These are phyloP conservation scores for Daldinia eschscholtzii DNA, from an alignment of 2,329 filamentous ascomycete genomes.

Conservation along the genomic window DNA sequence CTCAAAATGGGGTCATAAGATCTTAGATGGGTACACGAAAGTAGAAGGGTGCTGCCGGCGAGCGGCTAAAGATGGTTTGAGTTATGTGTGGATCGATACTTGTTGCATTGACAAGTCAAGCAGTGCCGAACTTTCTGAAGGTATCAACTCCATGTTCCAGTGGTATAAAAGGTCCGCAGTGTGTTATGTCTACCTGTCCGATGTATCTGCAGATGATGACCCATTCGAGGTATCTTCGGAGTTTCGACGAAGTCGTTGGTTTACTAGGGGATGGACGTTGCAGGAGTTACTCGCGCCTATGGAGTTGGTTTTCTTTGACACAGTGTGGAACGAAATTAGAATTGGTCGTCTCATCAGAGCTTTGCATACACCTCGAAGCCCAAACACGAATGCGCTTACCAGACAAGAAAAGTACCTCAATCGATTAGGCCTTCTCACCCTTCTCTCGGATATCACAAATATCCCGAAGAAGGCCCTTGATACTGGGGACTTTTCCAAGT, in stretches of 20 bases:
- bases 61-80: constrained; percentile 14
- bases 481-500: constrained; percentile 24
- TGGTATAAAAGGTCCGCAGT: constrained; percentile 31
- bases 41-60: constrained; percentile 30
- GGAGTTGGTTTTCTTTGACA: constrained; percentile 21
- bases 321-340: constrained; percentile 13
- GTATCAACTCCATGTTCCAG: constrained; percentile 40
- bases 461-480: constrained; percentile 23
- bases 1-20: constrained; percentile 6
- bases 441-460: constrained; percentile 31
- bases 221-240: constrained; percentile 10
- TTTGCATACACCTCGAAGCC: background rate
- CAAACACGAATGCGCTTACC: background rate
- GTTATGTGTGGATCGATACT: constrained; percentile 40
- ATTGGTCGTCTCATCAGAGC: constrained; percentile 17
- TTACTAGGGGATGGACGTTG: constrained; percentile 37
- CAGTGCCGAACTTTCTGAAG: constrained; percentile 39
- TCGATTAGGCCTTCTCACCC: constrained; percentile 18
- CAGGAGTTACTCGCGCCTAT: constrained; percentile 37
- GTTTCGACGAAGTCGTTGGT: constrained; percentile 32
- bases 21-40: constrained; percentile 23
- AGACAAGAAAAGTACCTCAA: constrained; percentile 14
- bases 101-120: constrained; percentile 43
- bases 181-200: constrained; percentile 36
- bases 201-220: constrained; percentile 22